A percentile compares a stretch with the other conserved stretches of the same genome.
These are phyloP conservation scores for Monosporascus sp. DNA, from an alignment of 2,329 filamentous ascomycete species.

Conservation along the genomic window DNA sequence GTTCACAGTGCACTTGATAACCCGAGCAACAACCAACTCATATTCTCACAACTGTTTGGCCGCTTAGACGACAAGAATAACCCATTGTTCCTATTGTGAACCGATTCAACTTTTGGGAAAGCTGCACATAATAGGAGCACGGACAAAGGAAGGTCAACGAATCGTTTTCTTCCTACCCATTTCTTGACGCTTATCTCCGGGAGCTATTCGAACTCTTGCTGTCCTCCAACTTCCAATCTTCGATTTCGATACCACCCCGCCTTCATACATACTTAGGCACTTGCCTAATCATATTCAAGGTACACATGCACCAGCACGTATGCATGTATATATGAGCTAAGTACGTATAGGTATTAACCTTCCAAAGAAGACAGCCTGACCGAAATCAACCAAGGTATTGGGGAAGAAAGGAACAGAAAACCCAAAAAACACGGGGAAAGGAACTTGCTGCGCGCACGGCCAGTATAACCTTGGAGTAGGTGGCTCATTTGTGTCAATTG, in stretches of 20 bases:
- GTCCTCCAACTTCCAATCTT: neutral
- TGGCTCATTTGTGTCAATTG: slow-evolving; percentile 10
- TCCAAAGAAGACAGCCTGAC: neutral
- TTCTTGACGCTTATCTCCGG: neutral
- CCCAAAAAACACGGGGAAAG: too few species aligned
- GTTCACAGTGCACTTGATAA: neutral
- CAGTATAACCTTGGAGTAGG: too few species aligned
- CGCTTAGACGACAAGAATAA: neutral
- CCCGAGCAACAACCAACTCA: neutral
- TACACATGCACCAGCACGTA: neutral
- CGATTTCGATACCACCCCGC: neutral
- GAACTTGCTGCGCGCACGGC: too few species aligned
- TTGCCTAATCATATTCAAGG: neutral
- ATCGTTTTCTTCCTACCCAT: neutral
- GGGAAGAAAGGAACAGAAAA: too few species aligned
- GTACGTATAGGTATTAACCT: neutral
- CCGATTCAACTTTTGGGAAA: too few species aligned
- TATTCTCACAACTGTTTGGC: neutral
- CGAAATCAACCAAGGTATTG: neutral
- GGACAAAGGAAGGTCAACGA: neutral
- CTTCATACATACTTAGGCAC: neutral
- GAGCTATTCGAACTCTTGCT: neutral
- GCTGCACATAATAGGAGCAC: neutral
- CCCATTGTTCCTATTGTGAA: neutral
- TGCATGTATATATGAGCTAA: neutral